phyloP scores from a whole-genome alignment of 176 grass and related monocot genomes.

The Secale cereale region DNA sequence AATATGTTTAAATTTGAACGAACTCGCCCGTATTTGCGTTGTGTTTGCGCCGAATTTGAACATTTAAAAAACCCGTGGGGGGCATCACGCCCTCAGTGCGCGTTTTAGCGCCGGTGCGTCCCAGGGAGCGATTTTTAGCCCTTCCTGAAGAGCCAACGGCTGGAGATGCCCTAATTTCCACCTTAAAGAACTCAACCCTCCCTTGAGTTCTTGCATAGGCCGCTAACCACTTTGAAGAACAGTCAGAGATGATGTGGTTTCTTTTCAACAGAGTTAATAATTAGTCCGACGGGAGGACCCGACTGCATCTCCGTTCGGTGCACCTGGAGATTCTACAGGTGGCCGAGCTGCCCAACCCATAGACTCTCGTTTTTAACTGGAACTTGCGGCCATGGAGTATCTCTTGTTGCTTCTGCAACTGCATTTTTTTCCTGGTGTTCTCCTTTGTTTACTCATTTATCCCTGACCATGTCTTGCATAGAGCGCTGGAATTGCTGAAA shows the following conservation, averaged over 20 bases:
- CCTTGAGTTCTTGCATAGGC: neutral
- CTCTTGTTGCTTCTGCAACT: neutral
- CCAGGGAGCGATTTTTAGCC: too few species aligned
- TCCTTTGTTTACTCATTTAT: neutral
- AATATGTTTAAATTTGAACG: too few species aligned
- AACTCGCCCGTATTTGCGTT: too few species aligned
- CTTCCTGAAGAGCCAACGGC: too few species aligned
- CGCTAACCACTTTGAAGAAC: neutral
- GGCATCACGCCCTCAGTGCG: too few species aligned
- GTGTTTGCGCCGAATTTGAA: too few species aligned
- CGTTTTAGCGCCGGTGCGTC: too few species aligned
- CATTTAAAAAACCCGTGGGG: too few species aligned
- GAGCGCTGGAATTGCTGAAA: neutral
- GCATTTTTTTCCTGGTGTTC: neutral
- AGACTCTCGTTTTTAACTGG: neutral
- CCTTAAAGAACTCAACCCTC: too few species aligned
- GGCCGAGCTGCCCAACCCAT: neutral
- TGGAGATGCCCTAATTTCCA: too few species aligned
- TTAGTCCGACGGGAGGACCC: slow-evolving; percentile 2
- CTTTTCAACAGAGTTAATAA: neutral
- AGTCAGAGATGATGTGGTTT: neutral
- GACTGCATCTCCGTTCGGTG: slow-evolving; percentile 24
- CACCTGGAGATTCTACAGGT: neutral
- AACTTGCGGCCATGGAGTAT: neutral
- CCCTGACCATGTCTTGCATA: neutral